Base-by-base conservation (phyloP, 441 rosid genomes). In the Pelargonium fulgidum region DNA sequence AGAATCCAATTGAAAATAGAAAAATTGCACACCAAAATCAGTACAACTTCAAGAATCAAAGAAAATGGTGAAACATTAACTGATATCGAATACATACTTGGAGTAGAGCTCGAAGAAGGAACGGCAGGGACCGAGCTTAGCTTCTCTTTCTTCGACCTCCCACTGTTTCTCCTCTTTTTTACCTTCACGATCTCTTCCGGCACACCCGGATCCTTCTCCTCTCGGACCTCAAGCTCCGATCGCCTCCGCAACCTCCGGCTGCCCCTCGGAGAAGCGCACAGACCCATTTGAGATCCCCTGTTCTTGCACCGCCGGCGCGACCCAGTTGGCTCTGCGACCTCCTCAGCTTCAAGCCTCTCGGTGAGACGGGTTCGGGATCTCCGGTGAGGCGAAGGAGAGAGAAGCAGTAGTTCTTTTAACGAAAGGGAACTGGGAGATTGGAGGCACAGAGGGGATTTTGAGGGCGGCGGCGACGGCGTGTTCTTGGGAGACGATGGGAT, bases 111-210 rank as follows among this genome's bases (percentile, higher is more conserved):
- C 24, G 87, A 67, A 68, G 87, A 77, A 73, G 83, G 77, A 48
- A 78, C 71, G 45, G 71, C 64, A 65, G 87, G 79, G 62, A 78
- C 81, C 20, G 81, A 64, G 76, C 78, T 72, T 9, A 79, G 87
- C 78, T 84, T 90, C 84, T 90, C 97, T 82, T 89, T 93, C 84
- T 85, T 89, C 39, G 91, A 77, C 56, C 82, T 76, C 50, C 80
- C 83, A 1, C 81, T 82, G 29, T 75, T 82, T 71, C 82, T 74
- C 64, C 83, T 85, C 73, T 79, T 88, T 52, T 85, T 82, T 3
- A 59, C 73, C 65, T 86, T 89, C 45, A 65, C 80, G 24, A 66
- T 68, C 67, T 88, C 93, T 42, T 91, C 96, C 16, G 62, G 75
- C 16, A 71, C 68, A 12, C 68, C 87, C 66, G 75, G 64, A 64